These are phyloP conservation scores for Penicillium hordei DNA, from an alignment of 2,329 filamentous ascomycete genomes.

Conservation along the genomic window DNA sequence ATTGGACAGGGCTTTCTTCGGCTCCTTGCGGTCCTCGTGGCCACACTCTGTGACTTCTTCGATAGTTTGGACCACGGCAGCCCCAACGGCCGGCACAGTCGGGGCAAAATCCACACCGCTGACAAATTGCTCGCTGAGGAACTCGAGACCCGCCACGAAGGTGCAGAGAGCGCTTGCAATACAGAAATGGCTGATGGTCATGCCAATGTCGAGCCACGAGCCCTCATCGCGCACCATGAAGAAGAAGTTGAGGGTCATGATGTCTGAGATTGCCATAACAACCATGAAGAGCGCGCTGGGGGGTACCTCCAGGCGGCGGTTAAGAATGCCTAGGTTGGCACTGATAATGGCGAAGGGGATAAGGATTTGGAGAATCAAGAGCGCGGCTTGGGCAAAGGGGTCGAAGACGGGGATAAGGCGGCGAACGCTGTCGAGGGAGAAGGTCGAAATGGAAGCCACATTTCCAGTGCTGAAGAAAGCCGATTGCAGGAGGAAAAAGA, in stretches of 20 bases:
- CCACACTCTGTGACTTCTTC: slow-evolving; percentile 23
- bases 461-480: slow-evolving; percentile 98
- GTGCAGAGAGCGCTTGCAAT: slow-evolving; percentile 88
- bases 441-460: slow-evolving; percentile 88
- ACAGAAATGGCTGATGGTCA: slow-evolving; percentile 90
- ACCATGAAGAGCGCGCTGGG: slow-evolving; percentile 91
- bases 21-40: slow-evolving; percentile 13
- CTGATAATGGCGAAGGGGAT: slow-evolving; percentile 91
- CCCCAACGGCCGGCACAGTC: slow-evolving; percentile 13
- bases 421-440: slow-evolving; percentile 85
- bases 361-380: slow-evolving; percentile 85
- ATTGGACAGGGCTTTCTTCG: slow-evolving; percentile 4
- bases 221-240: slow-evolving; percentile 97
- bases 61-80: slow-evolving; percentile 22
- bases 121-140: slow-evolving; percentile 79
- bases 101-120: slow-evolving; percentile 66
- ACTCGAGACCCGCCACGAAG: slow-evolving; percentile 86
- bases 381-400: slow-evolving; percentile 84
- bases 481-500: slow-evolving; percentile 90
- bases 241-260: slow-evolving; percentile 94
- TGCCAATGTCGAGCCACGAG: slow-evolving; percentile 95
- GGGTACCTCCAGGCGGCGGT: slow-evolving; percentile 76
- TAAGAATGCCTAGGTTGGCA: slow-evolving; percentile 90
- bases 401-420: slow-evolving; percentile 89
- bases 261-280: slow-evolving; percentile 86